Conservation (phyloP, 2,329 filamentous ascomycete species). For the Beauveria australis region DNA sequence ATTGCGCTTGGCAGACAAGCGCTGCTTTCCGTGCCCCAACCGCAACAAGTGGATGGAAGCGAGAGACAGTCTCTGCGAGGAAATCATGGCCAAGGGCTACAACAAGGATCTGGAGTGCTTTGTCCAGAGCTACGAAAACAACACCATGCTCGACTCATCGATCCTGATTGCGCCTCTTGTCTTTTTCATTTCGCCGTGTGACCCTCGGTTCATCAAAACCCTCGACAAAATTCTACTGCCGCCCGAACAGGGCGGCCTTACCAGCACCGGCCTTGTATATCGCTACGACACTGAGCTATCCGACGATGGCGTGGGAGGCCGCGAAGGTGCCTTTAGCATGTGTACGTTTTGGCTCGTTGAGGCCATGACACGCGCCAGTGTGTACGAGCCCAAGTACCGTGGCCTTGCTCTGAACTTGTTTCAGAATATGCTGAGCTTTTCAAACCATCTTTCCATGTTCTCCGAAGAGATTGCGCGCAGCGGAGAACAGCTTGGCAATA, state of each 20-base stretch:
- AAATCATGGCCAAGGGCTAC: conserved; percentile 71
- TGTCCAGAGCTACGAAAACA: conserved; percentile 67
- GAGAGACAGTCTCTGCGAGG: conserved; percentile 62
- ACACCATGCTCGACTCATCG: conserved; percentile 62
- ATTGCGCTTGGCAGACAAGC: conserved; percentile 64
- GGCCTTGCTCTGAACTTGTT: conserved; percentile 58
- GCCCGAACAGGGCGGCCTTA: conserved; percentile 67
- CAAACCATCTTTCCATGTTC: conserved; percentile 71
- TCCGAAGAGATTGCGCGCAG: conserved; percentile 68
- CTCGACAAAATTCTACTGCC: conserved; percentile 63
- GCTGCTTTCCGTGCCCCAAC: conserved; percentile 67
- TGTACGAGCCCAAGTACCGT: conserved; percentile 58
- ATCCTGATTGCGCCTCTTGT: conserved; percentile 70
- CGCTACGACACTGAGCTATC: conserved; percentile 62
- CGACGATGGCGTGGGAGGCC: conserved; percentile 65
- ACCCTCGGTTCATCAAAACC: conserved; percentile 65
- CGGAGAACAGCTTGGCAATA: conserved; percentile 73
- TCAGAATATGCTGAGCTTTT: conserved; percentile 69
- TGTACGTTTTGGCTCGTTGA: conserved; percentile 80
- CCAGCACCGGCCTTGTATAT: conserved; percentile 66
- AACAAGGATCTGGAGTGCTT: conserved; percentile 63
- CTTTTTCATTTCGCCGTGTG: conserved; percentile 71
- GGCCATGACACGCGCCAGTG: conserved; percentile 60
- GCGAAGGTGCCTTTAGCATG: conserved; percentile 72
- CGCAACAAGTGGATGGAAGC: conserved; percentile 56